Percentiles rank a stretch among this genome's conserved stretches.
Evolutionary conservation across 306 rosid species (phyloP).

Genomic region (Fragaria ananassa): DNA sequence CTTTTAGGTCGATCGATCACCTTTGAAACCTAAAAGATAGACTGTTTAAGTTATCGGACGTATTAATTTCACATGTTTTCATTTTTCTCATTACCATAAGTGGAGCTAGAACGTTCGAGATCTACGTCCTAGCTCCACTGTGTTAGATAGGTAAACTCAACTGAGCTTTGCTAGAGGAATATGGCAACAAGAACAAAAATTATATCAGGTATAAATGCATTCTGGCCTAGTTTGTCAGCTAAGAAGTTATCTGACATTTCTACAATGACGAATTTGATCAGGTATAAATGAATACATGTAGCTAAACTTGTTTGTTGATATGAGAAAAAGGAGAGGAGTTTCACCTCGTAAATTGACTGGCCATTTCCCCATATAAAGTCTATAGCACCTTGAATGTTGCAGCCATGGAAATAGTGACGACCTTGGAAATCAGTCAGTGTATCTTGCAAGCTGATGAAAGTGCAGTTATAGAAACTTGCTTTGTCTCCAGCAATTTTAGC

Average conservation of each 20-base stretch:
- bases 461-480: slow-evolving; percentile 19
- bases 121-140: no score
- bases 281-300: background rate
- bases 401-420: slow-evolving; percentile 20
- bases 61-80: no score
- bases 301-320: background rate
- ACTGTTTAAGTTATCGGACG: no score
- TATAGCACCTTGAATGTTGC: slow-evolving; percentile 26
- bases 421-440: slow-evolving; percentile 17
- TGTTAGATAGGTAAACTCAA: no score
- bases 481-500: slow-evolving; percentile 15
- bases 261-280: background rate
- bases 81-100: no score
- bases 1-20: no score
- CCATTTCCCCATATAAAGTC: slow-evolving; percentile 15
- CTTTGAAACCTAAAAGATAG: no score
- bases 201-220: no score
- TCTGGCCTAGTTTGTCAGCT: no score
- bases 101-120: no score
- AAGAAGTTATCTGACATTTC: background rate
- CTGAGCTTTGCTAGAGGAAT: no score
- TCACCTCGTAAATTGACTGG: slow-evolving; percentile 23
- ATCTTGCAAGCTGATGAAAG: slow-evolving; percentile 28
- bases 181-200: no score
- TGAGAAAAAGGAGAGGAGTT: background rate